phyloP scores from a whole-genome alignment of 805 yeast genomes.

The Candida anglica region DNA sequence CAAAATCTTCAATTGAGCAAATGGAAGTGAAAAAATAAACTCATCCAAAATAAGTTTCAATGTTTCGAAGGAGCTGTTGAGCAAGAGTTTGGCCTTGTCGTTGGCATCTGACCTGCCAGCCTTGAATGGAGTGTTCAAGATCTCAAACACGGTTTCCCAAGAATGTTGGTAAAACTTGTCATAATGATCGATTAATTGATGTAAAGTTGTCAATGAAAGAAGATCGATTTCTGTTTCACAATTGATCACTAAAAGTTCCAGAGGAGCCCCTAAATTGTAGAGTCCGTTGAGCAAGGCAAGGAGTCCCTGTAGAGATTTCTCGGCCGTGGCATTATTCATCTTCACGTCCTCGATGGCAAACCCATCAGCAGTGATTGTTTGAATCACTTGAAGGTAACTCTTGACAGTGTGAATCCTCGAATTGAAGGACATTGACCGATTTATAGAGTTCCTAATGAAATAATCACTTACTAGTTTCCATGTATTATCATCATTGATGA shows the following conservation, averaged over 20 bases:
- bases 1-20: slow-evolving; percentile 55
- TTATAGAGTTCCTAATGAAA: slow-evolving; percentile 42
- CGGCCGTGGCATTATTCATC: slow-evolving; percentile 34
- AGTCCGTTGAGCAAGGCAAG: slow-evolving; percentile 41
- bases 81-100: slow-evolving; percentile 49
- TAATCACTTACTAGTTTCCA: slow-evolving; percentile 49
- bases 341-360: slow-evolving; percentile 17
- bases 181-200: slow-evolving; percentile 71
- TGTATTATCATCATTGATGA: slow-evolving; percentile 37
- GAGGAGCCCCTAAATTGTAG: slow-evolving; percentile 32
- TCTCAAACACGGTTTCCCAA: slow-evolving; percentile 71
- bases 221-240: slow-evolving; percentile 69
- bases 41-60: slow-evolving; percentile 83
- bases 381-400: slow-evolving; percentile 50
- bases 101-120: slow-evolving; percentile 22
- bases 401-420: slow-evolving; percentile 47
- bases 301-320: slow-evolving; percentile 46
- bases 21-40: slow-evolving; percentile 70
- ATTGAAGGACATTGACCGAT: slow-evolving; percentile 36
- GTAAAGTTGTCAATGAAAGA: slow-evolving; percentile 57
- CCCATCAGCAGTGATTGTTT: slow-evolving; percentile 36
- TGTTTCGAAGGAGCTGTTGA: slow-evolving; percentile 73
- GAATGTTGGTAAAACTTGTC: slow-evolving; percentile 58
- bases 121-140: slow-evolving; percentile 55
- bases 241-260: slow-evolving; percentile 44